phyloP scores from a whole-genome alignment of 768 basidiomycete species.

The Trametes meyenii region DNA sequence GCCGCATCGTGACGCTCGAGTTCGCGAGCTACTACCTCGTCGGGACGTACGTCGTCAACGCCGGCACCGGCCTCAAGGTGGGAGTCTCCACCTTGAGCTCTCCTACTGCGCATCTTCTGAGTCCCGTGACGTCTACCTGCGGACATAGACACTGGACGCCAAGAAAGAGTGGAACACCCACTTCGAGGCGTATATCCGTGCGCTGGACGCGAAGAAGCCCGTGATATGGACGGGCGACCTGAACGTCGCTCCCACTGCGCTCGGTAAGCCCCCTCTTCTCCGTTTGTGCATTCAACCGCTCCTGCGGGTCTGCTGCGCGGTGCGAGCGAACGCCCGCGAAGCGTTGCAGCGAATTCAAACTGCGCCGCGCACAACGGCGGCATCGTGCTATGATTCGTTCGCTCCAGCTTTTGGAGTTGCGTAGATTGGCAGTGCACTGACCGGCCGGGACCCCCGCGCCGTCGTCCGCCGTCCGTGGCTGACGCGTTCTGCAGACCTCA shows the following conservation, averaged over 20 bases:
- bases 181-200: slow-evolving; percentile 72
- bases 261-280: slow-evolving; percentile 45
- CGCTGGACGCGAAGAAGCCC: slow-evolving; percentile 76
- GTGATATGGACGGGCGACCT: slow-evolving; percentile 90
- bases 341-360: neutral
- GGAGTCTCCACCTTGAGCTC: neutral
- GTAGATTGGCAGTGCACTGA: neutral
- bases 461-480: too few relatives aligned
- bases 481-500: slow-evolving; percentile 52
- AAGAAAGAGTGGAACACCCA: slow-evolving; percentile 82
- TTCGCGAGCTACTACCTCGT: slow-evolving; percentile 70
- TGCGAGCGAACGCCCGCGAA: neutral
- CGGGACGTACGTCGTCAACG: slow-evolving; percentile 85
- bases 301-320: neutral
- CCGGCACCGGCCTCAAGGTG: slow-evolving; percentile 77
- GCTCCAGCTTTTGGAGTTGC: neutral
- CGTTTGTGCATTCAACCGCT: neutral
- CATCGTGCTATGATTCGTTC: neutral
- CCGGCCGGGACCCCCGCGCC: neutral
- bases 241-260: slow-evolving; percentile 81
- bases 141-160: slow-evolving; percentile 63
- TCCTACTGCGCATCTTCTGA: neutral
- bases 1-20: slow-evolving; percentile 82
- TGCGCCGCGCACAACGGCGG: neutral
- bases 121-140: neutral